Base-by-base conservation (phyloP, 1,139 yeast species). In the Candida glucosophila region DNA sequence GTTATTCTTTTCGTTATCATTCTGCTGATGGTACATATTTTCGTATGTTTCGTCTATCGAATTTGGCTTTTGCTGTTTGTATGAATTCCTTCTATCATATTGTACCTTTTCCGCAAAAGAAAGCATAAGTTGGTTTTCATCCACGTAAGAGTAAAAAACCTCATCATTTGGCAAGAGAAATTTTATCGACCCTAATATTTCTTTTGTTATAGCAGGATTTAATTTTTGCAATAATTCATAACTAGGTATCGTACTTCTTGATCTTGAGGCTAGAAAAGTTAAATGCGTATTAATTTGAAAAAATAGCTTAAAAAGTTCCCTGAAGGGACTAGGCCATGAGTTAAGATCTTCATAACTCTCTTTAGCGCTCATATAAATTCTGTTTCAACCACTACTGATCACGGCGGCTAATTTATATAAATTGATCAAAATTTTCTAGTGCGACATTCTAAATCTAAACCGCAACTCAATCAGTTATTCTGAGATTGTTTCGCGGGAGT, bases 101-200 rank as follows among this genome's bases (percentile, higher is more conserved):
- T 47, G 40, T 6, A 58, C 54, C 19, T 51, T 49, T 25, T 58
- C 63, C 4, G 44, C 40, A 29, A 55, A 47, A 6, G 52, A 47
- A 6, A 57, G 40, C 33, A 45, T 40, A 16, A 78, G 53, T 37
- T 78, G 83, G 40, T 77, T 75, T 44, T 76, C 82, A 43, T 80
- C 88, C 19, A 81, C 76, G 46, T 82, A 86, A 26, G 73, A 82
- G 30, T 45, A 63, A 39, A 77, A 75, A 3, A 75, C 56, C 12
- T 81, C 71, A 25, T 78, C 88, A 13, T 67, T 56, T 0, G 95
- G 94, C 8, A 81, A 47, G 3, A 88, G 44, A n/a, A 55, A 65
- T 25, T 65, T 69, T 22, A 86, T 64, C 29, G 64, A 60, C 1
- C 93, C 83, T 22, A 81, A 62, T 44, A 82, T 94, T 11, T 47